Percentiles rank a stretch among this genome's conserved stretches.
phyloP scores from a whole-genome alignment of 2,329 filamentous ascomycete genomes.

The Cladosporium sp. region DNA sequence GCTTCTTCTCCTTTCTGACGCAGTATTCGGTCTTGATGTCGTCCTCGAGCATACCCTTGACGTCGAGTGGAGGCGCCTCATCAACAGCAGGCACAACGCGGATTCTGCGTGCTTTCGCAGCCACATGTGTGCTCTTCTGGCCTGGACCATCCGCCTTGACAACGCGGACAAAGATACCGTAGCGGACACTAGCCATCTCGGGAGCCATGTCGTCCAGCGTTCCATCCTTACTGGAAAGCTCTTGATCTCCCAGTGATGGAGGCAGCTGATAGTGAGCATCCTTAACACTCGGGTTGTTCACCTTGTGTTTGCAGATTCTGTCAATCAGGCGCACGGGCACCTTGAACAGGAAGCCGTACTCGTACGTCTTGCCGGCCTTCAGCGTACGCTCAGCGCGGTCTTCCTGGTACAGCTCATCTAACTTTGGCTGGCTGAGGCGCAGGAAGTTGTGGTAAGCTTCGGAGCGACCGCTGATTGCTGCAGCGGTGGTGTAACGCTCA shows the following conservation, averaged over 20 bases:
- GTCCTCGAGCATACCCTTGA: conserved; percentile 42
- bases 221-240: conserved; percentile 46
- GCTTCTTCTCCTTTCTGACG: conserved; percentile 58
- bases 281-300: conserved; percentile 53
- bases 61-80: conserved; percentile 60
- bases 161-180: conserved; percentile 49
- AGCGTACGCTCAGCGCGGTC: conserved; percentile 48
- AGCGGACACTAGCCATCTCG: conserved; percentile 62
- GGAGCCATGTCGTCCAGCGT: conserved; percentile 63
- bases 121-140: conserved; percentile 46
- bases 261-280: conserved; percentile 60
- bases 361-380: conserved; percentile 56
- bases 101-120: conserved; percentile 55
- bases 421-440: conserved; percentile 61
- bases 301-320: conserved; percentile 57
- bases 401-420: conserved; percentile 53
- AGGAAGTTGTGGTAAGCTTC: conserved; percentile 63
- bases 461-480: conserved; percentile 54
- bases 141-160: conserved; percentile 43
- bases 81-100: conserved; percentile 60
- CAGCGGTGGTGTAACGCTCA: conserved; percentile 54
- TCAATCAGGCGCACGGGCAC: conserved; percentile 62
- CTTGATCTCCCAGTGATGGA: conserved; percentile 60
- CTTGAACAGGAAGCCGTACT: conserved; percentile 64
- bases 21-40: conserved; percentile 50